These are phyloP conservation scores for Epichloe sibirici DNA, from an alignment of 2,329 filamentous ascomycete species.

Conservation along the genomic window DNA sequence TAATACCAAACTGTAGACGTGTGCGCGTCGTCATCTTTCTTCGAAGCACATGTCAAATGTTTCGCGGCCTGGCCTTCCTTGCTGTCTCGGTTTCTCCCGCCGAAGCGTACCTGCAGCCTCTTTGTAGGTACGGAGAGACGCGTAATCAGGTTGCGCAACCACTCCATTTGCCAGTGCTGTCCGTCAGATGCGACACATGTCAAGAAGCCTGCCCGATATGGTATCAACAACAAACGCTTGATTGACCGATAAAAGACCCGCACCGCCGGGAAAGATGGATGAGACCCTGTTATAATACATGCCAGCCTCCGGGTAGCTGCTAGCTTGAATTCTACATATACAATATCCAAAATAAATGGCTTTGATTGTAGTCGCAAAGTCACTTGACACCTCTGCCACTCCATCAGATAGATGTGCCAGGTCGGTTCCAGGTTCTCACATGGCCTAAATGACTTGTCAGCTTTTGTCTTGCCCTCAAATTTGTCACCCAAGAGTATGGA, in stretches of 20 bases:
- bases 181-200: background rate
- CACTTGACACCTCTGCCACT: background rate
- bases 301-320: background rate
- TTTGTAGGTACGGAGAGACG: too few species aligned
- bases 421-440: conserved; percentile 62
- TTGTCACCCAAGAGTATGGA: conserved; percentile 9
- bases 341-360: background rate
- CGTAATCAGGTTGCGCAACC: too few species aligned
- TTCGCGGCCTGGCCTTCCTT: background rate
- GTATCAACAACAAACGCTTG: background rate
- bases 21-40: too few species aligned
- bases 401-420: conserved; percentile 17
- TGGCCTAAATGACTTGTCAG: conserved; percentile 42
- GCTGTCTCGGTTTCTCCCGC: background rate
- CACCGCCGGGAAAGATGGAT: background rate
- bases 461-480: background rate
- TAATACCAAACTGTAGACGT: too few species aligned
- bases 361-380: background rate
- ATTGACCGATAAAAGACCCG: too few species aligned
- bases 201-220: background rate
- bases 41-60: background rate
- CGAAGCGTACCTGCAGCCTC: background rate
- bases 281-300: background rate
- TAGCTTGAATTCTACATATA: background rate
- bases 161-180: too few species aligned